Conservation (phyloP, 192 early-diverging fungal genomes). For the Backusella tarrabulga region DNA sequence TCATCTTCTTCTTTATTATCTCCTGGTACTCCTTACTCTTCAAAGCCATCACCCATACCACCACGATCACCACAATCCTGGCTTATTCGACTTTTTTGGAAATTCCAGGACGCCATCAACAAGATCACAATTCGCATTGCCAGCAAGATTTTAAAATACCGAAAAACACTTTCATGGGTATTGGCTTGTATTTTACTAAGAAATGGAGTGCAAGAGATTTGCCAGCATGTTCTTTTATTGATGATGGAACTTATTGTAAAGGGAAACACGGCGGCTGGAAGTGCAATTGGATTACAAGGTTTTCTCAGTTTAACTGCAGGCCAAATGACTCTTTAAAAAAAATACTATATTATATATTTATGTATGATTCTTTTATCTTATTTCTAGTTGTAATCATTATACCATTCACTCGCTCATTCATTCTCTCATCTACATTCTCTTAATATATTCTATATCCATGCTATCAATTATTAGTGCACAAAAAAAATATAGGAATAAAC, state of each 20-base stretch:
- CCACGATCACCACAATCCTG: not conserved
- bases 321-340: not conserved
- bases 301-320: constrained; percentile 1
- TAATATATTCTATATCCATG: not conserved
- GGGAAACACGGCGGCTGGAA: not conserved
- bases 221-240: constrained; percentile 1
- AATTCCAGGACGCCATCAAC: not conserved
- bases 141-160: not conserved
- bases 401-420: not conserved
- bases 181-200: not conserved
- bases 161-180: constrained; percentile 4
- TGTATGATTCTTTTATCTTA: not conserved
- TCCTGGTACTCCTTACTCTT: not conserved
- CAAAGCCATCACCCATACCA: not conserved
- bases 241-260: constrained; percentile 9
- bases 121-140: not conserved
- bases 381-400: not conserved
- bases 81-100: not conserved
- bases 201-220: constrained; percentile 4
- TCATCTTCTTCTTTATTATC: not conserved
- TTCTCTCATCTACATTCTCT: not conserved
- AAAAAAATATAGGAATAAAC: too few species aligned
- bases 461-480: too few species aligned
- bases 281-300: not conserved
- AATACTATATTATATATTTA: not conserved